Percentiles rank a stretch among this genome's conserved stretches.
These are phyloP conservation scores for Mycena chlorophos DNA, from an alignment of 768 basidiomycete genomes.

Conservation along the genomic window DNA sequence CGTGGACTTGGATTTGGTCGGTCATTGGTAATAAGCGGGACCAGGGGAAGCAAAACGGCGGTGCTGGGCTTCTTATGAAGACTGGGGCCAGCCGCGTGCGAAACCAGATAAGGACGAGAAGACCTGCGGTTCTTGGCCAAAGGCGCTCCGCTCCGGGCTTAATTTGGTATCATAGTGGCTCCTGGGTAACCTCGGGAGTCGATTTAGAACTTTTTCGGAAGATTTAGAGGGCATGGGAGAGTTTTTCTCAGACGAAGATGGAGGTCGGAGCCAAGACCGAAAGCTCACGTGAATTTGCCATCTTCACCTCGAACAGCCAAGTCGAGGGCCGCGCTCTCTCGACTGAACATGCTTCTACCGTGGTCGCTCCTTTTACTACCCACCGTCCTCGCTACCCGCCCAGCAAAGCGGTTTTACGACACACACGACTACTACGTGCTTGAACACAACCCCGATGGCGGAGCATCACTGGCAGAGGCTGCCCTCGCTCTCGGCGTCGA, in stretches of 20 bases:
- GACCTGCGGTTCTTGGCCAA: neutral
- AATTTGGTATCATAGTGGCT: too few relatives aligned
- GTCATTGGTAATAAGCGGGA: neutral
- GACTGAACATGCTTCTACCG: slow-evolving; percentile 30
- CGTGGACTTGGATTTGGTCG: neutral
- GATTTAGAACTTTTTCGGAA: too few relatives aligned
- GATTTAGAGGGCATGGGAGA: too few relatives aligned
- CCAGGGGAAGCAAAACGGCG: slow-evolving; percentile 9
- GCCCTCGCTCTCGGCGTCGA: slow-evolving; percentile 69
- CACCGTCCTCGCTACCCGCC: slow-evolving; percentile 33
- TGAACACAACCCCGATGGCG: slow-evolving; percentile 54
- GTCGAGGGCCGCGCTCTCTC: neutral
- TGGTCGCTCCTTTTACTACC: slow-evolving; percentile 35
- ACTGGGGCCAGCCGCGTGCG: too few relatives aligned
- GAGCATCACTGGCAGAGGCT: slow-evolving; percentile 60
- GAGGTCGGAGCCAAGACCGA: too few relatives aligned
- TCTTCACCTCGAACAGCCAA: too few relatives aligned
- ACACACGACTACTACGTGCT: slow-evolving; percentile 84
- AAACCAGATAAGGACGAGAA: neutral
- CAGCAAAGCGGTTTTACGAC: slow-evolving; percentile 54
- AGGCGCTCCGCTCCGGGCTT: too few relatives aligned
- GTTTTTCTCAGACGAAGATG: too few relatives aligned
- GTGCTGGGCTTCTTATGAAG: neutral
- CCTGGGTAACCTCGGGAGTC: too few relatives aligned
- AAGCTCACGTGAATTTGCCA: too few relatives aligned